Percentiles rank a stretch among this genome's conserved stretches.
Conservation (phyloP, 768 basidiomycete species). For the Coprinopsis cinerea region DNA sequence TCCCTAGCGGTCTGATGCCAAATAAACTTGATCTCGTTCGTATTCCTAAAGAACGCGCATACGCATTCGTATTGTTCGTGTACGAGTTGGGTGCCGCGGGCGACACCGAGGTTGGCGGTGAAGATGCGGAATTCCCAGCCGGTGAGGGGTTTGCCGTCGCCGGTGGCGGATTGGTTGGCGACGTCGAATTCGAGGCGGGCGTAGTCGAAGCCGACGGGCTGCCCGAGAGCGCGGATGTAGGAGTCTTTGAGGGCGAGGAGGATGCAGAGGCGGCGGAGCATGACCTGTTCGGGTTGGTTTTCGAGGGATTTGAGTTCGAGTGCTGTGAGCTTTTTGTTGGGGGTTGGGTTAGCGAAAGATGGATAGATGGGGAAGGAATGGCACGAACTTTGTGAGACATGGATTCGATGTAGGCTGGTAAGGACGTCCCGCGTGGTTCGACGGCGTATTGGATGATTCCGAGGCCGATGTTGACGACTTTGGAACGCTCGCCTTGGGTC, state of each 20-base stretch:
- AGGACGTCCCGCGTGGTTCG: conserved; percentile 52
- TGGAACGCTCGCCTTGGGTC: conserved; percentile 69
- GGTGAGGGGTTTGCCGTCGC: conserved; percentile 61
- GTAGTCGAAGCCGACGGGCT: conserved; percentile 78
- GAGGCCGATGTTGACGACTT: conserved; percentile 80
- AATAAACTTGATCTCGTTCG: conserved; percentile 58
- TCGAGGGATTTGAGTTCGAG: conserved; percentile 43
- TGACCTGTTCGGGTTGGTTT: conserved; percentile 52
- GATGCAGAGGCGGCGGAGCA: conserved; percentile 70
- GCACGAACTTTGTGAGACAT: conserved; percentile 64
- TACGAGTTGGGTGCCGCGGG: conserved; percentile 46
- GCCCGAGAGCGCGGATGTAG: conserved; percentile 81
- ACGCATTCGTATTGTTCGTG: conserved; percentile 74
- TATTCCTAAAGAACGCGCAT: conserved; percentile 68
- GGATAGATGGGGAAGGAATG: not conserved
- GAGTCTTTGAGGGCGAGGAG: conserved; percentile 75
- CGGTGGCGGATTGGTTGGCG: conserved; percentile 48
- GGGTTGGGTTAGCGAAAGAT: not conserved
- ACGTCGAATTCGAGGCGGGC: conserved; percentile 80
- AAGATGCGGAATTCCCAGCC: conserved; percentile 90
- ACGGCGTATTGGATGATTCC: conserved; percentile 65
- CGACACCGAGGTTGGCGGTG: conserved; percentile 65
- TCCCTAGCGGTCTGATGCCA: conserved; percentile 66
- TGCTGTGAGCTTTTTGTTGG: conserved; percentile 16
- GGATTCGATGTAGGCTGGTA: conserved; percentile 65